These are phyloP conservation scores for Globisporangium carolinianum DNA, from an alignment of 352 stramenopile genomes.

Conservation along the genomic window DNA sequence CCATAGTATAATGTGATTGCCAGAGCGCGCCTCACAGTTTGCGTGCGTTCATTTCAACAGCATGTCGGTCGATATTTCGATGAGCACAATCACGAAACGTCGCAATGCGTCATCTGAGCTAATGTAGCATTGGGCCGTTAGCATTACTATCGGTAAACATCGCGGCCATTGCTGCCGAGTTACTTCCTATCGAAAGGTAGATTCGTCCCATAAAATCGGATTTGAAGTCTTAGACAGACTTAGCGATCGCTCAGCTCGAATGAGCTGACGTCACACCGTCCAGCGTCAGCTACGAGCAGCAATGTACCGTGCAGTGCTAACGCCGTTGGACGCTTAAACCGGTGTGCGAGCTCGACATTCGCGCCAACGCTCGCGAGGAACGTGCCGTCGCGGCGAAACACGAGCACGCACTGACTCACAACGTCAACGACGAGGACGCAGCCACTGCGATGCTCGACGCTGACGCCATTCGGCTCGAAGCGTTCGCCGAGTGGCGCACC, in stretches of 20 bases:
- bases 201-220: no score
- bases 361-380: slow-evolving; percentile 44
- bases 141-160: no score
- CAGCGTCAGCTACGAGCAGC: slow-evolving; percentile 7
- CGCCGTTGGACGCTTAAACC: slow-evolving; percentile 31
- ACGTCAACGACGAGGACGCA: slow-evolving; percentile 40
- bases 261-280: slow-evolving; percentile 6
- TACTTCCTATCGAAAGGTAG: no score
- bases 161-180: no score
- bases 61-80: no score
- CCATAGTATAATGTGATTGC: no score
- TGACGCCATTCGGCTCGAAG: slow-evolving; percentile 30
- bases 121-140: no score
- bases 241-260: slow-evolving; percentile 1
- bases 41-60: no score
- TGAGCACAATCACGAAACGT: no score
- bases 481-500: slow-evolving; percentile 36
- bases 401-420: slow-evolving; percentile 29
- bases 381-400: slow-evolving; percentile 38
- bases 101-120: no score
- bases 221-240: no score
- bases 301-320: neutral
- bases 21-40: no score
- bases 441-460: slow-evolving; percentile 37
- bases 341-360: slow-evolving; percentile 34